Percentiles rank a stretch among this genome's conserved stretches.
These are phyloP conservation scores for Phytophthora podocarpi DNA, from an alignment of 352 stramenopile genomes.

Conservation along the genomic window DNA sequence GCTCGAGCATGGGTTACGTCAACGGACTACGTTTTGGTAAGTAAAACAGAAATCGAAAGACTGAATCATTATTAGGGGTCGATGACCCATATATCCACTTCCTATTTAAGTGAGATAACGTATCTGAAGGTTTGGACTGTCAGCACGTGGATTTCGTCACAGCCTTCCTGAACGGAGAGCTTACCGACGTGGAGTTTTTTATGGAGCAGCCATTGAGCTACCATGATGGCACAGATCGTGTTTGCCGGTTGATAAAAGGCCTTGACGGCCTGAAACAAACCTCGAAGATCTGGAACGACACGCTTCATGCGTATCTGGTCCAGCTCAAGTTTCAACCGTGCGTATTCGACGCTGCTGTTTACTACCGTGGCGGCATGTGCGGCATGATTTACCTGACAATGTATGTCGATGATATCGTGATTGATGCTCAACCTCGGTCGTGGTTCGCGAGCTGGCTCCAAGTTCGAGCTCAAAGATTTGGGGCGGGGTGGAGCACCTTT, in stretches of 20 bases:
- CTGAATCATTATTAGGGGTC: too few species aligned
- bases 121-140: not conserved
- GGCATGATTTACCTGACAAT: constrained; percentile 9
- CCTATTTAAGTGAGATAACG: too few species aligned
- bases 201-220: constrained; percentile 5
- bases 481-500: too few species aligned
- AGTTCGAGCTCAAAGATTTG: constrained; percentile 4
- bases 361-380: not conserved
- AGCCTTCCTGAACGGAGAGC: constrained; percentile 4
- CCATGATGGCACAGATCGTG: not conserved
- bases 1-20: too few species aligned
- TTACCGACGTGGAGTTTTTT: not conserved
- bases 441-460: constrained; percentile 1
- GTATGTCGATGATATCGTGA: constrained; percentile 5
- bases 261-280: constrained; percentile 14
- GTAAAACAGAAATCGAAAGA: too few species aligned
- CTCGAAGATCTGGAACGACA: constrained; percentile 9
- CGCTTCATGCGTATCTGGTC: not conserved
- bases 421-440: not conserved
- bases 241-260: constrained; percentile 4
- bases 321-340: not conserved
- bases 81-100: too few species aligned
- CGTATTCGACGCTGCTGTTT: constrained; percentile 6
- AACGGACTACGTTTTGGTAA: too few species aligned
- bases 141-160: constrained; percentile 4